Conservation (phyloP, 768 basidiomycete species). For the Boletus rubescentipes region DNA sequence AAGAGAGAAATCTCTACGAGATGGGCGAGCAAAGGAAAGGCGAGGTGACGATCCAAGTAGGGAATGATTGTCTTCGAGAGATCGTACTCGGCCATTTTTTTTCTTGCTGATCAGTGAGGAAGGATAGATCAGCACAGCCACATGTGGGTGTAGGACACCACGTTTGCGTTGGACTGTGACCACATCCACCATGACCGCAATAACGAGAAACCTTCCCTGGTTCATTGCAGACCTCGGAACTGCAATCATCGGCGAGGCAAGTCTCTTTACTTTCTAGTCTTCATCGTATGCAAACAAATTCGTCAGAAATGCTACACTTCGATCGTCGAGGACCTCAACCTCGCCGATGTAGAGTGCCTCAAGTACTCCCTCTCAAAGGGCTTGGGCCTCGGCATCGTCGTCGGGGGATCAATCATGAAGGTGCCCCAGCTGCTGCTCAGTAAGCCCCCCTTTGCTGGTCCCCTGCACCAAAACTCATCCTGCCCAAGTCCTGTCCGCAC, state of each 20-base stretch:
- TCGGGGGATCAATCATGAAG: constrained; percentile 94
- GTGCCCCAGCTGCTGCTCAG: constrained; percentile 89
- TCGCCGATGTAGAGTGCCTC: constrained; percentile 77
- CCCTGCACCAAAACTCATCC: not conserved
- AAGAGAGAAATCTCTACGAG: constrained; percentile 76
- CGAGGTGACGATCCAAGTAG: constrained; percentile 92
- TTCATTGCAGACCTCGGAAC: constrained; percentile 80
- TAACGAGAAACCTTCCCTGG: constrained; percentile 85
- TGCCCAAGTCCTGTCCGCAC: constrained; percentile 58
- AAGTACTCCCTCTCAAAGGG: constrained; percentile 93
- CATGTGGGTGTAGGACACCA: not conserved
- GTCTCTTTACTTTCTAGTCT: constrained; percentile 6
- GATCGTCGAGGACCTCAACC: constrained; percentile 81
- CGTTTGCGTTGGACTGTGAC: constrained; percentile 2
- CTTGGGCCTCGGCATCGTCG: constrained; percentile 87
- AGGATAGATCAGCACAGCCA: constrained; percentile 26
- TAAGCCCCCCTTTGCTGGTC: constrained; percentile 35
- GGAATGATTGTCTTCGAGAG: constrained; percentile 89
- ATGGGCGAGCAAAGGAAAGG: constrained; percentile 89
- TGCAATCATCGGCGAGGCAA: constrained; percentile 78
- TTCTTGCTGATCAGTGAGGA: not conserved
- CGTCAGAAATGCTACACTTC: constrained; percentile 85
- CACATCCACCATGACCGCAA: constrained; percentile 55
- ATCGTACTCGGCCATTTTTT: constrained; percentile 82
- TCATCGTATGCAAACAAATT: not conserved